phyloP scores from a whole-genome alignment of 2,329 filamentous ascomycete genomes.

The Didymellaceae sp. region DNA sequence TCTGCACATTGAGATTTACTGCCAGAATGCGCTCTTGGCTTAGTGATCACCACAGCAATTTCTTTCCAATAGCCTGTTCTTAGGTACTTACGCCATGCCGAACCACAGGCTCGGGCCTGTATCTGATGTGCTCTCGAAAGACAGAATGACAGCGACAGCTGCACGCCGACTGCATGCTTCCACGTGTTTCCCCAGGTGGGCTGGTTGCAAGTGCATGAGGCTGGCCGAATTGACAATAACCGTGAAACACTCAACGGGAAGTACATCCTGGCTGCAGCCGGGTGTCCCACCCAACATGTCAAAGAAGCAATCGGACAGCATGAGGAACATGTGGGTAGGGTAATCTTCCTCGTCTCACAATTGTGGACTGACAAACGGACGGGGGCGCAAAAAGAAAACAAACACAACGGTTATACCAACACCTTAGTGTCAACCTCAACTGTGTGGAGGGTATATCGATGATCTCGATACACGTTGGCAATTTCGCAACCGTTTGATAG shows the following conservation, averaged over 20 bases:
- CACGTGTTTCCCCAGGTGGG: conserved; percentile 12
- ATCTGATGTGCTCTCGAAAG: background rate
- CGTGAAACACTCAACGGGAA: conserved; percentile 9
- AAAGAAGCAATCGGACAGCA: conserved; percentile 5
- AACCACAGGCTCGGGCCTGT: background rate
- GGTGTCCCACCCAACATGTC: background rate
- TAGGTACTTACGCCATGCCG: background rate
- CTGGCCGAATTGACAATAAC: conserved; percentile 5
- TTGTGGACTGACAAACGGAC: conserved; percentile 10
- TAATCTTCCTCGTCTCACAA: conserved; percentile 17
- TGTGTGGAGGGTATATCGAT: background rate
- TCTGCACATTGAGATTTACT: background rate
- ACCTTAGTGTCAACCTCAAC: background rate
- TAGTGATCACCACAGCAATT: conserved; percentile 4
- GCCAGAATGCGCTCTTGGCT: background rate
- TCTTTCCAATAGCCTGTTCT: background rate
- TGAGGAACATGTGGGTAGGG: conserved; percentile 9
- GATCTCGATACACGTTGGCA: background rate
- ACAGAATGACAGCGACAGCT: background rate
- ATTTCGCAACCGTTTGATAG: background rate
- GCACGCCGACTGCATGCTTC: no score
- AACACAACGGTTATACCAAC: background rate
- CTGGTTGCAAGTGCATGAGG: conserved; percentile 9
- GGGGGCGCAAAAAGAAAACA: conserved; percentile 9
- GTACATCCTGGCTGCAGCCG: conserved; percentile 7